phyloP scores from a whole-genome alignment of 495 filamentous ascomycete genomes.

The Penicillium lagena region DNA sequence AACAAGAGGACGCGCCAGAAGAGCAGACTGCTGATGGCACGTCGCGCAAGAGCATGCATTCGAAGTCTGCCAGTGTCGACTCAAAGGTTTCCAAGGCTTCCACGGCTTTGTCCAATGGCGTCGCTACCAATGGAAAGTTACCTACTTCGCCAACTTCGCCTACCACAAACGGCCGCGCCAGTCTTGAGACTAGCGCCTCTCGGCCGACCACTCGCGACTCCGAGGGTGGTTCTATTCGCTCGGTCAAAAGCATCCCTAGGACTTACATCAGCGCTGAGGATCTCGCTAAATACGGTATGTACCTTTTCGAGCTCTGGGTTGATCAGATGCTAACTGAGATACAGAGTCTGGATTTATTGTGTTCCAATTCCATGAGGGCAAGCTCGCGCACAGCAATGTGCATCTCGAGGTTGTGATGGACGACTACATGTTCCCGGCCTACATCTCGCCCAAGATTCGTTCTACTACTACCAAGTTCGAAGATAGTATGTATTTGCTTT shows the following conservation, averaged over 20 bases:
- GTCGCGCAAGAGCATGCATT: conserved; percentile 31
- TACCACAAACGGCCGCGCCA: conserved; percentile 25
- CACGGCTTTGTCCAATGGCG: conserved; percentile 15
- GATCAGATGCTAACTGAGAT: conserved; percentile 12
- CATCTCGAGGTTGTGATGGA: conserved; percentile 89
- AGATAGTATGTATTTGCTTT: conserved; percentile 51
- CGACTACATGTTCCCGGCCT: conserved; percentile 88
- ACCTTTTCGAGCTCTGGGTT: neutral
- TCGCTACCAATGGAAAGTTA: conserved; percentile 18
- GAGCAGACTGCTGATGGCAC: conserved; percentile 30
- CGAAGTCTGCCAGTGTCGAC: conserved; percentile 25
- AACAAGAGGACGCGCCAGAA: conserved; percentile 46
- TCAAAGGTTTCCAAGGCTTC: conserved; percentile 25
- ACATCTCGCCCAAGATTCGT: conserved; percentile 68
- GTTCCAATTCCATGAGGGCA: conserved; percentile 86
- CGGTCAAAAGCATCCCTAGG: conserved; percentile 59
- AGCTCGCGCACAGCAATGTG: conserved; percentile 67
- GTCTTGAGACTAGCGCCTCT: conserved; percentile 28
- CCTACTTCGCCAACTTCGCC: conserved; percentile 17
- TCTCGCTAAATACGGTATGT: conserved; percentile 64
- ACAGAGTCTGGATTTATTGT: conserved; percentile 85
- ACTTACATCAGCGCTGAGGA: conserved; percentile 72
- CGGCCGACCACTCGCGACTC: conserved; percentile 25
- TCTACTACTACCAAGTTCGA: conserved; percentile 62
- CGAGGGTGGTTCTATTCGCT: conserved; percentile 29